phyloP scores from a whole-genome alignment of 2,329 filamentous ascomycete species.

The Macrophomina pseudophaseolina region DNA sequence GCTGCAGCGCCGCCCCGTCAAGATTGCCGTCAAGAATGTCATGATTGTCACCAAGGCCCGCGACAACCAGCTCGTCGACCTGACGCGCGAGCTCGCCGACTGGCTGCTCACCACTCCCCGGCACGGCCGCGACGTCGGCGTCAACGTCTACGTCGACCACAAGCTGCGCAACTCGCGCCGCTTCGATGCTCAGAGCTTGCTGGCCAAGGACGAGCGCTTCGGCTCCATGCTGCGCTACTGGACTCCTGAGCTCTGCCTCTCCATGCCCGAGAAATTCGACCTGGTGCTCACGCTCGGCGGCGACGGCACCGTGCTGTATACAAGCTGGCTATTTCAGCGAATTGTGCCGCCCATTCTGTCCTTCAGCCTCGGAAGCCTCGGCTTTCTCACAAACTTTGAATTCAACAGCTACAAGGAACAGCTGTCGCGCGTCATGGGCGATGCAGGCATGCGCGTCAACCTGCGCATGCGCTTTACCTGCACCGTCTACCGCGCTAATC shows the following conservation, averaged over 20 bases:
- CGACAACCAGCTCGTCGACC: constrained; percentile 87
- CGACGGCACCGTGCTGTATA: constrained; percentile 86
- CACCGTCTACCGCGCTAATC: constrained; percentile 80
- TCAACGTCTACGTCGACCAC: constrained; percentile 97
- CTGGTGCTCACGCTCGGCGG: constrained; percentile 87
- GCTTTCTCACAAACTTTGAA: constrained; percentile 87
- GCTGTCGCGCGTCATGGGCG: constrained; percentile 88
- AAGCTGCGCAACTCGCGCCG: constrained; percentile 88
- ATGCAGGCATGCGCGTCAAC: constrained; percentile 94
- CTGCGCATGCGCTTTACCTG: constrained; percentile 98
- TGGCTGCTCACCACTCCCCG: constrained; percentile 90
- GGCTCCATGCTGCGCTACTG: constrained; percentile 89
- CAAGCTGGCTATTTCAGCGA: constrained; percentile 89
- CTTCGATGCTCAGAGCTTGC: constrained; percentile 76
- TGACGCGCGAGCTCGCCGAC: constrained; percentile 84
- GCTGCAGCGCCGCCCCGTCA: constrained; percentile 88
- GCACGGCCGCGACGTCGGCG: constrained; percentile 81
- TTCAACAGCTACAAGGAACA: constrained; percentile 88
- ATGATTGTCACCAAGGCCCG: constrained; percentile 99
- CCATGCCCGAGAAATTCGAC: constrained; percentile 91
- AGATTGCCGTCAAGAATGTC: constrained; percentile 86
- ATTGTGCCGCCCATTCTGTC: constrained; percentile 84
- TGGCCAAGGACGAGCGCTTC: constrained; percentile 77
- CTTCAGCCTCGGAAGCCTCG: constrained; percentile 82
- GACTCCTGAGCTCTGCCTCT: constrained; percentile 96